Evolutionary conservation across 805 yeast genomes (phyloP), one percentile per base, ranked within the genome.

Genomic region (Jamesozyma spencerorum): DNA sequence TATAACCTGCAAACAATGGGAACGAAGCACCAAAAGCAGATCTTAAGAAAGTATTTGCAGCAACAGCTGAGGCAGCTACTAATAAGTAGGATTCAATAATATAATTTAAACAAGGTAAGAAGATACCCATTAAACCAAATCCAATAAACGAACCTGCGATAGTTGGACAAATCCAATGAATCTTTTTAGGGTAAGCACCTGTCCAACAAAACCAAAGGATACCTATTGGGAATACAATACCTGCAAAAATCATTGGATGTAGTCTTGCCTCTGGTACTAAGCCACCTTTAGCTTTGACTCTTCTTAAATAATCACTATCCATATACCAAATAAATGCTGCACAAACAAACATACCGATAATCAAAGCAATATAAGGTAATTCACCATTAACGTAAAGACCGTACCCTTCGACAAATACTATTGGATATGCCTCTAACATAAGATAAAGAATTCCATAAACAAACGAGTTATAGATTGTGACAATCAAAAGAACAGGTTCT

Each of bases 201-300:
- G 90, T 68, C 95, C 95, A 87, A 40, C 84, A 75, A 58, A 87
- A 69, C 94, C 94, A 83, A 53, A 86, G 70, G 45, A 86, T 65
- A 39, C 95, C 95, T 42, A 76, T 67, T 20, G 94, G 82, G 67
- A 86, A 85, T 7, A 71, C 55, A 41, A 84, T 47, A 24, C 80
- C 77, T 24, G 94, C 88, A 33, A 72, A 58, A 63, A 85, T 74
- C 81, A 85, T 75, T 19, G 87, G 78, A 13, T 79, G 75, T 44
- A 86, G 67, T 60, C 95, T 76, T 30, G 78, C 81, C 60, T 87
- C 95, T 1, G 96, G 94, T 18, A 79, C 72, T 44, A 64, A 67
- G 35, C 79, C 79, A 31, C 72, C 73, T 54, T 78, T 76, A 11
- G 57, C 67, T 19, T 53, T 62, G 55, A 80, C 65, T 28, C 65